These are phyloP conservation scores for Naganishia kalamii DNA, from an alignment of 768 basidiomycete genomes.

Conservation along the genomic window DNA sequence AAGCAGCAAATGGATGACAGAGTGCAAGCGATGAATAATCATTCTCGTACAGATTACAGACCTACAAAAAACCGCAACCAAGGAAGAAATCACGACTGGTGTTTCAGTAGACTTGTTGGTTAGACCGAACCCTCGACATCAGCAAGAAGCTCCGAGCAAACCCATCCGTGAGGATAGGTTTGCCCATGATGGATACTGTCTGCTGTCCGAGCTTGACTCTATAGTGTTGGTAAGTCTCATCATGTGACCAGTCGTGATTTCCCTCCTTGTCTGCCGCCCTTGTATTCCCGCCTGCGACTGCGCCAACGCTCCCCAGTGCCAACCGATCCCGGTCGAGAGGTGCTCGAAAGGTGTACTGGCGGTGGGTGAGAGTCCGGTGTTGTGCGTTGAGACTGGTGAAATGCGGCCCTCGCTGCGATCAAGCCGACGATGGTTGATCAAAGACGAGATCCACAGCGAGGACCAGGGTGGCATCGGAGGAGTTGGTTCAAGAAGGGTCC, in stretches of 20 bases:
- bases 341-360: not conserved
- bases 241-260: constrained; percentile 16
- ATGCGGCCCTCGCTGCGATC: constrained; percentile 6
- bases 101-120: constrained; percentile 21
- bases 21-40: not conserved
- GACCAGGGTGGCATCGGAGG: too few species aligned
- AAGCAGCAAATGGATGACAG: too few species aligned
- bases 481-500: too few species aligned
- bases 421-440: constrained; percentile 5
- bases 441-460: not conserved
- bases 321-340: too few species aligned
- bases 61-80: not conserved
- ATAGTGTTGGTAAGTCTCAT: constrained; percentile 27
- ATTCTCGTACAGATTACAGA: not conserved
- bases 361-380: not conserved
- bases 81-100: constrained; percentile 5
- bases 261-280: not conserved
- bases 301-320: too few species aligned
- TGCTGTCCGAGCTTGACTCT: constrained; percentile 26
- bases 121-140: constrained; percentile 25
- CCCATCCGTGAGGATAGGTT: not conserved
- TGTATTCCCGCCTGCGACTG: too few species aligned
- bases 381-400: not conserved
- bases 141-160: constrained; percentile 20
- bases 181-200: constrained; percentile 13